These are phyloP conservation scores for Zymoseptoria brevis DNA, from an alignment of 2,329 filamentous ascomycete genomes.

Conservation along the genomic window DNA sequence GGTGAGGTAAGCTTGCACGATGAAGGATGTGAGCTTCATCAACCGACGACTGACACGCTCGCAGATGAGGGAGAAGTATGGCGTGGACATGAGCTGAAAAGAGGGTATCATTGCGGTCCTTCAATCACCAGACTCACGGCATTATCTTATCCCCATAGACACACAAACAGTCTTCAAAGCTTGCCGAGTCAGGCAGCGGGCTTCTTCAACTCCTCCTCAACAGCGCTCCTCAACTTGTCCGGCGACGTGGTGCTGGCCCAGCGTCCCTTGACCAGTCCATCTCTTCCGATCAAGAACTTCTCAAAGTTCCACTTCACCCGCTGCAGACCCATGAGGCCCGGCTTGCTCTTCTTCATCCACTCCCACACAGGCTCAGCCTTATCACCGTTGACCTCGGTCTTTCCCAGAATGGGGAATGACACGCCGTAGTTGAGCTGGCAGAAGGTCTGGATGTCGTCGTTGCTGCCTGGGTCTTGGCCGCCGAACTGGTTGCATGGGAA, in stretches of 20 bases:
- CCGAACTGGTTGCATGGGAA: slow-evolving; percentile 99
- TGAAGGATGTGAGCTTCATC: background rate
- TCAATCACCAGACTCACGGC: background rate
- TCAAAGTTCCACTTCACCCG: slow-evolving; percentile 99
- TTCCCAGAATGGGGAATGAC: slow-evolving; percentile 81
- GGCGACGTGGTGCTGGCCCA: slow-evolving; percentile 89
- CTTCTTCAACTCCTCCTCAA: slow-evolving; percentile 23
- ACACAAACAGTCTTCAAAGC: background rate
- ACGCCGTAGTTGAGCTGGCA: slow-evolving; percentile 95
- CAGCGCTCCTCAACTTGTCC: slow-evolving; percentile 64
- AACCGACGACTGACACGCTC: background rate
- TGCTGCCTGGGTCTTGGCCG: slow-evolving; percentile 72
- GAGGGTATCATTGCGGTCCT: background rate
- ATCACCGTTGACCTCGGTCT: slow-evolving; percentile 89
- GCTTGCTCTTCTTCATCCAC: slow-evolving; percentile 63
- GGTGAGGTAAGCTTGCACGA: slow-evolving; percentile 9
- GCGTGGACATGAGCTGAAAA: slow-evolving; percentile 21
- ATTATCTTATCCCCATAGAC: background rate
- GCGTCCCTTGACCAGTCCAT: slow-evolving; percentile 75
- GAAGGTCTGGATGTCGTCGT: slow-evolving; percentile 57
- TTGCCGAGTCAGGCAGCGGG: background rate
- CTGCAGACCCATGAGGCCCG: slow-evolving; percentile 82
- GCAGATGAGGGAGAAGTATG: slow-evolving; percentile 30
- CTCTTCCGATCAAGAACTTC: slow-evolving; percentile 84
- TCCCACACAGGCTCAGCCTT: slow-evolving; percentile 70